Evolutionary conservation across 129 eudicot genomes (phyloP), one percentile per base, ranked within the genome.

Genomic region (Sambucus nigra): DNA sequence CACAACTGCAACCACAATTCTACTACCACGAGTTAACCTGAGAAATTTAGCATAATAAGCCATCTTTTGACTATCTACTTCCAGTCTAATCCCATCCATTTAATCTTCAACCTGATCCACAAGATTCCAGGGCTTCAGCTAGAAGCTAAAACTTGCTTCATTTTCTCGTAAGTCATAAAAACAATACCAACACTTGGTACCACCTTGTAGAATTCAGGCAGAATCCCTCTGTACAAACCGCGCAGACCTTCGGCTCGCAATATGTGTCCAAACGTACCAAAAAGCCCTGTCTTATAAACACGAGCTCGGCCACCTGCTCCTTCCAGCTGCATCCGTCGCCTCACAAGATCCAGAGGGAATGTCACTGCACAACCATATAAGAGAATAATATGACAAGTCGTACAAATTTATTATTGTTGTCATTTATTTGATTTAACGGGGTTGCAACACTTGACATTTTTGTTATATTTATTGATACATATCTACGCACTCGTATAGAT

Each of bases 141-240:
- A 52, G 18, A 42, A 4, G 21, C 63, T 55, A 88, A 80, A 47
- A 88, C 47, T 71, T 81, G 86, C 70, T 84, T 88, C 71, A 88
- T 49, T 64, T 72, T 77, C 75, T 88, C 97, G 7, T 81, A 84
- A 7, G 97, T 84, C 97, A 88, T 81, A 66, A 88, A 88, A 47
- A 84, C 88, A 12, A 88, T 76, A 22, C 95, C 80, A 1, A 88
- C 81, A 52, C 88, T 81, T 27, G 97, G 97, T 38, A 88, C 97
- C 42, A 88, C 97, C 81, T 88, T 88, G 86, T 75, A 88, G 66
- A 80, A 88, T 73, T 88, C 93, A 2, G 97, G 95, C 59, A 88
- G 68, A 39, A 88, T 84, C 44, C 97, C 97, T 78, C 97, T 61
- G 77, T 84, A 88, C 54, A 88, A 65, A 28, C 97, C 95, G 6